A percentile compares a stretch with the other conserved stretches of the same genome.
Evolutionary conservation across 2,329 filamentous ascomycete species (phyloP).

Genomic region (Aspergillus sp.): DNA sequence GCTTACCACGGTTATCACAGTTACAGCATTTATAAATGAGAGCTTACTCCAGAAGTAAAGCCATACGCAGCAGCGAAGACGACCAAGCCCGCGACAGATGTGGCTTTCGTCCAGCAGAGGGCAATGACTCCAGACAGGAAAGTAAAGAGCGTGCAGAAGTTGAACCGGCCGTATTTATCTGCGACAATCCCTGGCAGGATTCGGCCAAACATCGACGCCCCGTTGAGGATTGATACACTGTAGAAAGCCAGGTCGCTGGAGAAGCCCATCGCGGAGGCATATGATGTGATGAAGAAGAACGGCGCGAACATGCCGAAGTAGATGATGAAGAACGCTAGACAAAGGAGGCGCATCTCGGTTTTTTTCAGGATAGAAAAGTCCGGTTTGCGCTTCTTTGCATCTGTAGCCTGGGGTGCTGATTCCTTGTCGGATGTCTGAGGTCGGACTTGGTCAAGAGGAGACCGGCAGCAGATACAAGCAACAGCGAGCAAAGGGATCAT

Average conservation of each 20-base stretch:
- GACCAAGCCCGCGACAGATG: constrained; percentile 44
- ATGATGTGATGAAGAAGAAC: constrained; percentile 39
- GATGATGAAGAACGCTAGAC: constrained; percentile 34
- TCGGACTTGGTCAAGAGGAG: neutral
- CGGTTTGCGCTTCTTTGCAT: neutral
- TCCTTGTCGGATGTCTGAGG: neutral
- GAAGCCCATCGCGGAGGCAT: constrained; percentile 27
- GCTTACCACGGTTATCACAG: neutral
- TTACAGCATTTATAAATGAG: neutral
- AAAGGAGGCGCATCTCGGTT: constrained; percentile 25
- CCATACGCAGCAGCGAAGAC: constrained; percentile 48
- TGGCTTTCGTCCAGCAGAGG: constrained; percentile 48
- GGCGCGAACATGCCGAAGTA: constrained; percentile 43
- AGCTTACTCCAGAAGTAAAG: constrained; percentile 45
- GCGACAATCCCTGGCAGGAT: constrained; percentile 37
- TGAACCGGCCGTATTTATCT: constrained; percentile 36
- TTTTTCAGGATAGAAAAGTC: constrained; percentile 26
- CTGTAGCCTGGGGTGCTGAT: neutral
- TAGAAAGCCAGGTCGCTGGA: constrained; percentile 36
- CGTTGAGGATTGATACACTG: constrained; percentile 40
- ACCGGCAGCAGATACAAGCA: constrained; percentile 23
- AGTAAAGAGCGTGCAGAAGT: constrained; percentile 30
- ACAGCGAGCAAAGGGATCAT: constrained; percentile 40
- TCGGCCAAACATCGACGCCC: constrained; percentile 38
- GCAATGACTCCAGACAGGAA: constrained; percentile 39